Evolutionary conservation across 352 stramenopile species (phyloP), one percentile per base, ranked within the genome.

Genomic region (Thraustochytrium sp.): DNA sequence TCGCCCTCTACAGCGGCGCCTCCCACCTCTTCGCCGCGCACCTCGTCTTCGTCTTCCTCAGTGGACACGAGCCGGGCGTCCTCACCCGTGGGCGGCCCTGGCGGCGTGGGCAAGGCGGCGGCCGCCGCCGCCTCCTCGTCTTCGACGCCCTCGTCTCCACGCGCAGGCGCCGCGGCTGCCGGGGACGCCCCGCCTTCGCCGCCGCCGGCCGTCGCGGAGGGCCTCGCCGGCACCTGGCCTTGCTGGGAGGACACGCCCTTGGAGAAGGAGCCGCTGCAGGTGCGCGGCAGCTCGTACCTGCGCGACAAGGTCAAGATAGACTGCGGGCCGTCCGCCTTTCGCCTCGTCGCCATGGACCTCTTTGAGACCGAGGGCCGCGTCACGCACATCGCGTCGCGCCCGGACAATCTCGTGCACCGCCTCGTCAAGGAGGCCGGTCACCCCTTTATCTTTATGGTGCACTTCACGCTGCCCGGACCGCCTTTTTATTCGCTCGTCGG

Each of bases 381-480:
- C 29, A 89, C 89, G 1, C 88, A 89, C 59, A 84, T 85, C 49
- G 90, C 92, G 44, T 86, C 90, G 46, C 74, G 72, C 38, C 86
- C 89, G 0, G 77, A 89, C 42, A 74, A 88, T 23, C 68, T 80
- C 16, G 68, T 80, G 16, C 68, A 72, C 37, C 92, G 89, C 73
- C 87, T 94, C 40, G 62, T 93, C 48, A 85, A 74, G 29, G 89
- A 34, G 87, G 88, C 77, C 16, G 87, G 88, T 0, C 84, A 91
- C 64, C 89, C 90, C 59, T 91, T 92, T 48, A 88, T 95, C 38
- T 94, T 95, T 74, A 86, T 95, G 23, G 85, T 96, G 56, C 95
- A 95, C 82, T 89, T 96, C 42, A 86, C 92, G 76, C 82, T 96
- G 9, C 92, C 92, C 1, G 92, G 92, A 34, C 82, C 87, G 0